Evolutionary conservation across 805 yeast species (phyloP), one percentile per base, ranked within the genome.

Genomic region (Saccharomycopsis sp.): DNA sequence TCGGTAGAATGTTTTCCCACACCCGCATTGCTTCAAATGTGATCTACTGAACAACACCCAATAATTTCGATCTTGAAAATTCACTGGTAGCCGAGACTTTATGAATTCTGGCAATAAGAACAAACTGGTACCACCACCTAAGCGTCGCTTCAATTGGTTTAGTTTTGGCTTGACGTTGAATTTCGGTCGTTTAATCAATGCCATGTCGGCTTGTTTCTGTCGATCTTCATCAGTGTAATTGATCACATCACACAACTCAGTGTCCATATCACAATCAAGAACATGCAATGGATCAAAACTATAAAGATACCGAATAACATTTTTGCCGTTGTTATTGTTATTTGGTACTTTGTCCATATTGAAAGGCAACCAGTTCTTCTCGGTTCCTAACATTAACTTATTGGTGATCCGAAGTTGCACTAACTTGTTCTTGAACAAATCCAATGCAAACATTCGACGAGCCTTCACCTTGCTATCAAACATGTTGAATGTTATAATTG

Each of bases 11-110:
- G 55, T 56, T 22, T 50, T 53, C 8, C 68, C 66, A 54, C 70
- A 65, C 1, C 70, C 70, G 51, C 70, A 65, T n/a, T 55, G 45
- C 36, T 51, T 52, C 17, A 65, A 38, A 47, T 65, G 70, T 13
- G 68, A 65, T 36, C 68, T 53, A 3, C 68, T 65, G 50, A 63
- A 59, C 2, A 65, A 64, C 4, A 63, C 49, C 60, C 64, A 65
- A 3, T 65, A 51, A 42, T 65, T 65, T 9, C 20, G 27, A 14
- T 14, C 36, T 9, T 34, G 19, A 17, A 8, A 13, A 5, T 16
- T 27, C 23, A 14, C 7, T 4, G 36, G 36, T 9, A 40, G 36
- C 13, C 26, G 17, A n/a, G 13, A 5, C 11, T 13, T 40, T 11
- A 40, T 16, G 4, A 14, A 14, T 29, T 20, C 14, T 4, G 43